Conservation (phyloP, 2,329 filamentous ascomycete species). For the Cladosporium sp. region DNA sequence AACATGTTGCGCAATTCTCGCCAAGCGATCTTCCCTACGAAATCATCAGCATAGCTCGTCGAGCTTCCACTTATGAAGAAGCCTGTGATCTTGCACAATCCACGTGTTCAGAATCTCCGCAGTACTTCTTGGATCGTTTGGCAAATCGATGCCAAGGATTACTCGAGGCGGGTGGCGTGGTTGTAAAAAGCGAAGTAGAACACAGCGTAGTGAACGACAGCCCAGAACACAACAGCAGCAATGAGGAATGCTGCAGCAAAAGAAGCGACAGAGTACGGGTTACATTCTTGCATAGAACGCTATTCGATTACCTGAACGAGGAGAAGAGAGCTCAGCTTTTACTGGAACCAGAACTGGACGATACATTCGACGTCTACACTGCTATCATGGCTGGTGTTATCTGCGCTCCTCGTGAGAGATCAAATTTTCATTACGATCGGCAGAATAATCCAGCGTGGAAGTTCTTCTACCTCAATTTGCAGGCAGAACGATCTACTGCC, state of each 20-base stretch:
- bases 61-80: background rate
- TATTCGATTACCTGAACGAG: conserved; percentile 4
- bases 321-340: background rate
- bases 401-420: too few relatives aligned
- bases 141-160: background rate
- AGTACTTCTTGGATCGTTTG: background rate
- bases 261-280: too few relatives aligned
- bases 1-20: too few relatives aligned
- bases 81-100: background rate
- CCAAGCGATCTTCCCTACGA: background rate
- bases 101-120: background rate
- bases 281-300: background rate
- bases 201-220: too few relatives aligned
- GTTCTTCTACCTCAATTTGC: background rate
- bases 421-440: too few relatives aligned
- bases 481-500: background rate
- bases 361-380: background rate
- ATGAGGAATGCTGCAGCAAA: too few relatives aligned
- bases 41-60: background rate
- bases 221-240: too few relatives aligned
- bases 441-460: too few relatives aligned
- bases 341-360: background rate
- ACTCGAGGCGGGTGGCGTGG: too few relatives aligned
- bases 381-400: background rate
- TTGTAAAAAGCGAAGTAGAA: too few relatives aligned